Base-by-base conservation (phyloP, 2,329 filamentous ascomycete genomes). In the Aureobasidium namibiae region DNA sequence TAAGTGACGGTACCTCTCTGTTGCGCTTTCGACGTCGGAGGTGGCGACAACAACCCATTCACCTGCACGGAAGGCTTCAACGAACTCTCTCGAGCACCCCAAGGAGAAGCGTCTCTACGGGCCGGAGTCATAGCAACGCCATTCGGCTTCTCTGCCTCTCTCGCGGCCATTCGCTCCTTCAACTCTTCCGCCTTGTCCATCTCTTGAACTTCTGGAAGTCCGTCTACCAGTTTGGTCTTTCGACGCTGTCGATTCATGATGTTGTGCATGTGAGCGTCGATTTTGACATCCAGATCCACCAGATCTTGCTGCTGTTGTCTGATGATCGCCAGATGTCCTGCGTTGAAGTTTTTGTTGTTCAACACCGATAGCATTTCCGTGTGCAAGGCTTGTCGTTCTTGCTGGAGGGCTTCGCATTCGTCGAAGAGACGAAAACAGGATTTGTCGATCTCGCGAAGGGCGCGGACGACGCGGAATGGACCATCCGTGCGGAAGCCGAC, bases 371-470 rank as follows among this genome's bases (percentile, higher is more conserved):
- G n/a, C 41, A 57, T 48, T 21, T 46, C 41, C 1, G 41, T 16
- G 42, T 57, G 54, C 2, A 48, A 29, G 21, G n/a, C 24, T 18
- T 16, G 14, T 13, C 54, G 42, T 23, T 48, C 33, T 16, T 14
- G 23, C 23, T 57, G 54, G 9, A 57, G 54, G n/a, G n/a, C n/a
- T 29, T 57, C 54, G 23, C 29, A 38, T 9, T 46, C 23, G 10
- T 46, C 34, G 11, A 48, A 57, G 33, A 57, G 29, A 10, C 21
- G 31, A 1, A 57, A 31, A 6, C 54, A 57, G 31, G 31, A 36
- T n/a, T 48, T 36, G 33, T 57, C 54, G 6, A 57, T 57, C 8
- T 46, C 33, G 10, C 54, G 54, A 8, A 57, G 54, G 31, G 54
- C 54, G 23, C 41, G 42, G 2, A 57, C 21, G 21, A 39, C 24